phyloP scores from a whole-genome alignment of 371 early-diverging fungal species.

The Caulochytrium protostelioides region DNA sequence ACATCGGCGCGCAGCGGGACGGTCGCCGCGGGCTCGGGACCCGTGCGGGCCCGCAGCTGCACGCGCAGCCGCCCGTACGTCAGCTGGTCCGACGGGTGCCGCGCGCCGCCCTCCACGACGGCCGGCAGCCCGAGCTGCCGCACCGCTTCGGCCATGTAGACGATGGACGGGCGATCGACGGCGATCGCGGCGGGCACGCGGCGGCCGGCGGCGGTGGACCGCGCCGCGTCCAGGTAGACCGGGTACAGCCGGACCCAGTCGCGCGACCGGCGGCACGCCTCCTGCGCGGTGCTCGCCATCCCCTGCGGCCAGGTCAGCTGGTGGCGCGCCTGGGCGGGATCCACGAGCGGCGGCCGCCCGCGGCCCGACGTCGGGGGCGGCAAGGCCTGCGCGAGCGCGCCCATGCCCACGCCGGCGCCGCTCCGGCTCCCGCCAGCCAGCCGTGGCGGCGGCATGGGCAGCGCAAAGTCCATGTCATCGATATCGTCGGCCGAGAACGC shows the following conservation, averaged over 20 bases:
- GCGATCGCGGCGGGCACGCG: conserved; percentile 24
- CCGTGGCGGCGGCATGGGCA: conserved; percentile 19
- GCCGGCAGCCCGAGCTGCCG: conserved; percentile 29
- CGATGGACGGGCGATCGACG: conserved; percentile 33
- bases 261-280: conserved; percentile 4
- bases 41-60: conserved; percentile 3
- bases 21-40: not conserved
- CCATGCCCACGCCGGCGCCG: not conserved
- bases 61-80: conserved; percentile 11
- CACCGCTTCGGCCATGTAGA: conserved; percentile 40
- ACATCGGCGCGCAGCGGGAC: not conserved
- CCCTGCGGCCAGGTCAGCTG: conserved; percentile 2
- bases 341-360: not conserved
- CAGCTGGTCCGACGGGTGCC: conserved; percentile 15
- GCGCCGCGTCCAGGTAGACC: conserved; percentile 36
- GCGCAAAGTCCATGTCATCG: conserved; percentile 45
- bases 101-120: conserved; percentile 26
- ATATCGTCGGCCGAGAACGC: conserved; percentile 26
- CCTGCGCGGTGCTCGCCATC: conserved; percentile 5
- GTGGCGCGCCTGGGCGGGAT: not conserved
- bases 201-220: conserved; percentile 25
- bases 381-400: not conserved
- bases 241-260: conserved; percentile 47
- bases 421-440: not conserved
- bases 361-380: conserved; percentile 2